Base-by-base conservation (phyloP, 176 grass and related monocot species). In the Zea luxurians region DNA sequence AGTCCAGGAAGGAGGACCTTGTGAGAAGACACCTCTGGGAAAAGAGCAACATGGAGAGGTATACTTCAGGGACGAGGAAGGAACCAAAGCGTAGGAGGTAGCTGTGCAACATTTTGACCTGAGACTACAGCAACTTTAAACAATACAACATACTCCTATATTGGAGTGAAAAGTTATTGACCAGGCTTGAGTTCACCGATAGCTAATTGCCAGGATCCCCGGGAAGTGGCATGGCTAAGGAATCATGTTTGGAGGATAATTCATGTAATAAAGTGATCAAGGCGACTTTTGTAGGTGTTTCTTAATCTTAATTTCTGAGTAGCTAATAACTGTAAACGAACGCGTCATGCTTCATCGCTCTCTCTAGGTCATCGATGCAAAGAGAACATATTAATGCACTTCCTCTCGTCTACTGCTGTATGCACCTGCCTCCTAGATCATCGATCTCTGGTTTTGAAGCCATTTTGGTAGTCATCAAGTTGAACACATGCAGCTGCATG, bases 61-160 rank as follows among this genome's bases (percentile, higher is more conserved):
- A 94, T 49, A 55, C 82, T 7, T 66, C 70, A 20, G 91, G 92
- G 45, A 88, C 66, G 55, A 92, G 85, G 69, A 94, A 86, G 85
- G 91, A 92, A 76, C 90, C 91, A 13, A 98, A 90, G 83, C 89
- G 91, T 40, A 84, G 95, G 68, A 83, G 91, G 80, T 98, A 90
- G 36, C 41, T 48, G 58, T 86, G 74, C 54, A 54, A 27, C 27
- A 27, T 27, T 27, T 27, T 27, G 36, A 34, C 52, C 3, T 36
- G 66, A n/a, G n/a, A 61, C 21, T 35, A 35, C 59, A 61, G 1
- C 21, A 61, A 12, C 21, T 61, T 61, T 35, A 1, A 61, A 61
- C 21, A 55, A 77, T 48, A 78, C 38, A 21, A 0, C 37, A 54
- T 71, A 61, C 35, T 27, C 27, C 27, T 27, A 68, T 49, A 67